Evolutionary conservation across 2,329 filamentous ascomycete genomes (phyloP).

Genomic region (Xylaria sp.): DNA sequence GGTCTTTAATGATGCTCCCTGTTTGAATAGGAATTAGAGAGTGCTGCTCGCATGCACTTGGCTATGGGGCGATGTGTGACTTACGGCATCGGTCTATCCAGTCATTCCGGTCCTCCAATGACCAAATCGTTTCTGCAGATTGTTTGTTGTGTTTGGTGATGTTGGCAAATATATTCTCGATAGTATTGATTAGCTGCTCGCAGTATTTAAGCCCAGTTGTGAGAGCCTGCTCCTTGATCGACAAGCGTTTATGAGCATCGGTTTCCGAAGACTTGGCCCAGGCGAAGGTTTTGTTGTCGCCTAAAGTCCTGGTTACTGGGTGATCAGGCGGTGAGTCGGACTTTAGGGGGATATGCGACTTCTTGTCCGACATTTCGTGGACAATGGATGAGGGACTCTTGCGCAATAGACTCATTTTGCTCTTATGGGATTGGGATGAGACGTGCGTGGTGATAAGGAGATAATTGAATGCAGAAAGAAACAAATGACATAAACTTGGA

Average conservation of each 20-base stretch:
- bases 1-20: slow-evolving; percentile 22
- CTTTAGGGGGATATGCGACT: not conserved
- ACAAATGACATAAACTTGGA: not conserved
- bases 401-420: not conserved
- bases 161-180: not conserved
- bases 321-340: too few species aligned
- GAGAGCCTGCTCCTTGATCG: slow-evolving; percentile 22
- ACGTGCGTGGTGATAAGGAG: not conserved
- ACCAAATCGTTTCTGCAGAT: slow-evolving; percentile 13
- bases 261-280: slow-evolving; percentile 6
- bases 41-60: not conserved
- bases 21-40: not conserved
- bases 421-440: not conserved
- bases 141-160: slow-evolving; percentile 2
- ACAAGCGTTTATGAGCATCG: slow-evolving; percentile 1
- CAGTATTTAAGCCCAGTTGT: slow-evolving; percentile 12
- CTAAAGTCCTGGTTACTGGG: not conserved
- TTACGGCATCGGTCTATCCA: slow-evolving; percentile 19
- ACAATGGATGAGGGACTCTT: not conserved
- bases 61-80: not conserved
- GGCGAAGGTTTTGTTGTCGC: not conserved
- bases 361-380: not conserved
- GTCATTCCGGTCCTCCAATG: slow-evolving; percentile 15
- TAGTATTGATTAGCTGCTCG: not conserved
- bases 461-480: not conserved